phyloP scores from a whole-genome alignment of 2,329 filamentous ascomycete genomes.

The Colletotrichum sp. region DNA sequence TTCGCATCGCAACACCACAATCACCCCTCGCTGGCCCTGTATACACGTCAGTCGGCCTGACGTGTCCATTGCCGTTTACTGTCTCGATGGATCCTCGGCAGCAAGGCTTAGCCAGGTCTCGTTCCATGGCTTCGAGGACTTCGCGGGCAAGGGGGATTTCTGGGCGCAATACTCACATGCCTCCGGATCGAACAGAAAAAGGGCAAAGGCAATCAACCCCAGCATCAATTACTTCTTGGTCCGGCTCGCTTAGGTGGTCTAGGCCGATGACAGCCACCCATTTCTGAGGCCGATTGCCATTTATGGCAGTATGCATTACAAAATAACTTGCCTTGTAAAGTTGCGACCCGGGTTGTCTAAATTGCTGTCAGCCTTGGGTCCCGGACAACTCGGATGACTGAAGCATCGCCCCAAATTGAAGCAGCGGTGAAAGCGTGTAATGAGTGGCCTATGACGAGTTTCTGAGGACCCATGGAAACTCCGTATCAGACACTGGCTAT shows the following conservation, averaged over 20 bases:
- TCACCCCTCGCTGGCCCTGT: background rate
- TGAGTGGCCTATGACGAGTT: background rate
- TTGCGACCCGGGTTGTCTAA: background rate
- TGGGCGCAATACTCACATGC: background rate
- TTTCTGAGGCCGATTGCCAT: background rate
- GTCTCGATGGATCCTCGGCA: background rate
- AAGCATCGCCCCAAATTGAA: background rate
- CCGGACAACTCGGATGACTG: background rate
- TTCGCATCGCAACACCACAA: background rate
- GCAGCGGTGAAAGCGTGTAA: conserved; percentile 13
- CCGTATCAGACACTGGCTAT: background rate
- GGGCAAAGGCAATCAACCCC: background rate
- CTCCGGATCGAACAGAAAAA: background rate
- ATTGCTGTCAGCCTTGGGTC: background rate
- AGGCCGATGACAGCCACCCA: background rate
- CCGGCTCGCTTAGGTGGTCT: conserved; percentile 1
- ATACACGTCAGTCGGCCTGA: conserved; percentile 10
- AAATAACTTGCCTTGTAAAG: background rate
- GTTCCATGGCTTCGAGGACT: background rate
- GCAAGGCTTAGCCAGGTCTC: background rate
- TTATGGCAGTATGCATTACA: background rate
- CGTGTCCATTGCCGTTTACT: background rate
- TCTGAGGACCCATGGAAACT: background rate
- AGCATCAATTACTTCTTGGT: background rate
- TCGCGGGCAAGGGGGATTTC: background rate